Evolutionary conservation across 2,329 filamentous ascomycete genomes (phyloP).

Genomic region (Tolypocladium pustulatum): DNA sequence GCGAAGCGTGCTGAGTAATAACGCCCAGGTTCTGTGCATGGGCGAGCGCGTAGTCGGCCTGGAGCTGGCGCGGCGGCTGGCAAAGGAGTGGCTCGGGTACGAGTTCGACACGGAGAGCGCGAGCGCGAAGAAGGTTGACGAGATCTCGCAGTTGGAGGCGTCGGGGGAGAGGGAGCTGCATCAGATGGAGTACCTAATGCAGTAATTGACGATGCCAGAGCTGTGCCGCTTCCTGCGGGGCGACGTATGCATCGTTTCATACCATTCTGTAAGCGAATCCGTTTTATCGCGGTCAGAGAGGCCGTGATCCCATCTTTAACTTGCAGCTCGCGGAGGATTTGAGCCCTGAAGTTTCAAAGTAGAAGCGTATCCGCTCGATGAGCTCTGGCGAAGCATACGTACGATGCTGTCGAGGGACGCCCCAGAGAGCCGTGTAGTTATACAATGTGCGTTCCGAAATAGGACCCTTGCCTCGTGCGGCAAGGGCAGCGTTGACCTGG

Average conservation of each 20-base stretch:
- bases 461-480: neutral
- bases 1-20: conserved; percentile 69
- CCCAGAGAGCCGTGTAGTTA: neutral
- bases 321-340: neutral
- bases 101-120: conserved; percentile 54
- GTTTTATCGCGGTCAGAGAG: neutral
- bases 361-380: neutral
- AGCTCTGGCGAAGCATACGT: neutral
- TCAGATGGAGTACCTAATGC: neutral
- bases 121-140: conserved; percentile 34
- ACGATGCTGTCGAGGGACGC: neutral
- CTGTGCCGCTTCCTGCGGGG: neutral
- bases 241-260: neutral
- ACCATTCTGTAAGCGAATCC: neutral
- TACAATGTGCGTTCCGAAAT: neutral
- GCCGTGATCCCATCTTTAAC: neutral
- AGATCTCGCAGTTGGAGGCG: conserved; percentile 28
- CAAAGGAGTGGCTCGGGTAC: conserved; percentile 76
- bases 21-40: conserved; percentile 80
- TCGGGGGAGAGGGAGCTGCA: neutral
- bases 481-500: too few relatives aligned
- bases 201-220: neutral
- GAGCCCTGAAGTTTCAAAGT: neutral
- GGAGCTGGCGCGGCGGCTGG: conserved; percentile 67
- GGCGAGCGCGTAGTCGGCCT: conserved; percentile 75